Percentiles rank a stretch among this genome's conserved stretches.
Evolutionary conservation across 306 rosid genomes (phyloP).

Genomic region (Myrica gale): DNA sequence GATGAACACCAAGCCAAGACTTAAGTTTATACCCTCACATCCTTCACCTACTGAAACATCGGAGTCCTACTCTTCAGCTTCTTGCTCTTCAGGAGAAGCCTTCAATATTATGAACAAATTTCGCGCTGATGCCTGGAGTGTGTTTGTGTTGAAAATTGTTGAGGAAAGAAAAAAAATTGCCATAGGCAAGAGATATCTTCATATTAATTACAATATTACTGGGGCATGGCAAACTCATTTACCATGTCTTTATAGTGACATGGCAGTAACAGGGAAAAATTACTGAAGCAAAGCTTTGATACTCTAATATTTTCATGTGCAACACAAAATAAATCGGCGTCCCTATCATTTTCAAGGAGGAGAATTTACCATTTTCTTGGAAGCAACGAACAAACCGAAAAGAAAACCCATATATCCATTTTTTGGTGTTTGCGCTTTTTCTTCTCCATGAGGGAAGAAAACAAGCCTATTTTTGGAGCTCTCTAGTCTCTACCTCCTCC

Average conservation of each 20-base stretch:
- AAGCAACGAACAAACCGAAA: background rate
- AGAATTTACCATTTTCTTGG: slow-evolving; percentile 37
- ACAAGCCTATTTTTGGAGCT: background rate
- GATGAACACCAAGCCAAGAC: background rate
- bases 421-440: background rate
- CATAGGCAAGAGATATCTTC: no score
- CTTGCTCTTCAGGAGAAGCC: background rate
- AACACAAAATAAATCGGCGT: slow-evolving; percentile 44
- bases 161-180: no score
- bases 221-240: no score
- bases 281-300: background rate
- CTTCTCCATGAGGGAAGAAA: no score
- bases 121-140: background rate
- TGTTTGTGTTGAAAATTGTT: no score
- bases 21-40: background rate
- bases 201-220: no score
- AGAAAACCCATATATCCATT: background rate
- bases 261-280: no score
- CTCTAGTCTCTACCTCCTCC: slow-evolving; percentile 14
- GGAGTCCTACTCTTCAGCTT: background rate
- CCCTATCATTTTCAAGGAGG: slow-evolving; percentile 30
- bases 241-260: no score
- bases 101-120: background rate
- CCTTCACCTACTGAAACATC: no score
- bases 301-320: slow-evolving; percentile 30